Evolutionary conservation across 2,329 filamentous ascomycete genomes (phyloP), one percentile per base, ranked within the genome.

Genomic region (Elsinoe arachidis): DNA sequence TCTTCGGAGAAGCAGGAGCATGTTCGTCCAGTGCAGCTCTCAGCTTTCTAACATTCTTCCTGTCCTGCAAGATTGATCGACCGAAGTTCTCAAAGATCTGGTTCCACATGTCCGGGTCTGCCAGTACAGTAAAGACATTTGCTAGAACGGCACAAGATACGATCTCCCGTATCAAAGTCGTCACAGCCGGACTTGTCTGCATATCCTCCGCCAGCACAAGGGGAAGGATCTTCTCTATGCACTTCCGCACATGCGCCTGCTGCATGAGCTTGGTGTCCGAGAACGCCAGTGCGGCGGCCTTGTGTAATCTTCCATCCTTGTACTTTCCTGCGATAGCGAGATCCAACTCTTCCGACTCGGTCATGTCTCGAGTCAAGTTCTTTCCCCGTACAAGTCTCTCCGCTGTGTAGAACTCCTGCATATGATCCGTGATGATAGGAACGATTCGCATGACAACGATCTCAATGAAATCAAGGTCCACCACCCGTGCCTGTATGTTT

Each of bases 51-150:
- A 99, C 92, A 0, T 91, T 96, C 61, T 95, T 97, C 37, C 95
- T 84, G 69, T 99, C 95, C 70, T 97, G 93, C 41, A 99, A 78
- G 76, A 95, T 86, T 23, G 87, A 62, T 60, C 72, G 67, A 63
- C 72, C 85, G 71, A 87, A 90, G 57, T 86, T 91, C 71, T 97
- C 92, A 79, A 97, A 90, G 59, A 96, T 73, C 70, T 96, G 91
- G 66, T 99, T 97, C 92, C 92, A 99, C 7, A 87, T 95, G 73
- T 99, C 95, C 1, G 95, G 91, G 64, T 99, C 92, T 4, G 88
- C 83, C 15, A 99, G 76, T 61, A 90, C 76, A 65, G 86, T 84
- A 68, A 96, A 79, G 19, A 95, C 75, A 0, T 93, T 93, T 41
- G 84, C 85, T 37, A 99, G 76, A 38, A 99, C 85, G n/a, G 90